phyloP scores from a whole-genome alignment of 768 basidiomycete genomes.

The Rhodosporidiobolus odoratus region DNA sequence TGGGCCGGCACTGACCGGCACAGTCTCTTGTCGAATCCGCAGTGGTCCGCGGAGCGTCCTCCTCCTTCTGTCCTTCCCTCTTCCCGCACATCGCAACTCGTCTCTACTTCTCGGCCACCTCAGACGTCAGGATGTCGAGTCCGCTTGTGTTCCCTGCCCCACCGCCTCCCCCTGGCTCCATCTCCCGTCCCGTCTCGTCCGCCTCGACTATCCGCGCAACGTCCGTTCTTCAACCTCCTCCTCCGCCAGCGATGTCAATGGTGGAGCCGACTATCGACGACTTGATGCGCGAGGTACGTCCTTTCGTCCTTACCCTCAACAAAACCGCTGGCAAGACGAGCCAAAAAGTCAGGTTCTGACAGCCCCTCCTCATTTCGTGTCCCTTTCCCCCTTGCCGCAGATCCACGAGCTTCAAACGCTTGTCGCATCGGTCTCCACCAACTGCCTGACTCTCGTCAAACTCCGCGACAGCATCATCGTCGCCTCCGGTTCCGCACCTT shows the following conservation, averaged over 20 bases:
- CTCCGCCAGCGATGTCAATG: neutral
- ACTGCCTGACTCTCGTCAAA: neutral
- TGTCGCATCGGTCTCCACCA: neutral
- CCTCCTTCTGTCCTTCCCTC: neutral
- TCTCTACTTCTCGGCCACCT: neutral
- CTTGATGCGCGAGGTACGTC: conserved; percentile 17
- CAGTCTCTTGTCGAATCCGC: no score
- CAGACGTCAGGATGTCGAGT: neutral
- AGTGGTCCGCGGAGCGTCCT: no score
- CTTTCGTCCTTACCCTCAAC: neutral
- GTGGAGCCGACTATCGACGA: conserved; percentile 22
- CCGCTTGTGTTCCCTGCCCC: conserved; percentile 1
- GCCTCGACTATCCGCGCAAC: neutral
- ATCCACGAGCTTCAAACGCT: neutral
- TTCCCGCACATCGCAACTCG: neutral
- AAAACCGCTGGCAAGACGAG: no score
- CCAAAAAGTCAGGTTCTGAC: no score
- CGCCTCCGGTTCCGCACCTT: neutral
- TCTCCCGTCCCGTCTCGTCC: neutral
- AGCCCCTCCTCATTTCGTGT: no score
- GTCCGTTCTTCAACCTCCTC: neutral
- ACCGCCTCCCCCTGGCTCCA: neutral
- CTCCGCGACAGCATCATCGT: neutral
- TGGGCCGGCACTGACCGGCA: no score
- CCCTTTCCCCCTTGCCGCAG: neutral